Conservation (phyloP, 768 basidiomycete species). For the Russula sp. region DNA sequence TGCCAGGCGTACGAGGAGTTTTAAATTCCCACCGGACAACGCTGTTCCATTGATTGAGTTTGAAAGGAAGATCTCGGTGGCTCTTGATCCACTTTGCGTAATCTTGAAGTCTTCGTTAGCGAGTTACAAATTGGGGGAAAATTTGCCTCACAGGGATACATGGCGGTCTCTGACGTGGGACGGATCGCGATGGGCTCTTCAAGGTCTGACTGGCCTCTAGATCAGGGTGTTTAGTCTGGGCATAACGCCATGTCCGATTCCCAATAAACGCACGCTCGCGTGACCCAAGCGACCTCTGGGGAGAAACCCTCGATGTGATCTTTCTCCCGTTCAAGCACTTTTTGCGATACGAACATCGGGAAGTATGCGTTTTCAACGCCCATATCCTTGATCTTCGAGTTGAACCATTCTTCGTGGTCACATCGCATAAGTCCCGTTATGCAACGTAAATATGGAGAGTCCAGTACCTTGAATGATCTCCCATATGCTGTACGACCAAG, state of each 20-base stretch:
- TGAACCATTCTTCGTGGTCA: constrained; percentile 75
- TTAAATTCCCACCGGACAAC: constrained; percentile 99
- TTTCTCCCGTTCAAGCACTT: constrained; percentile 93
- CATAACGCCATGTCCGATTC: neutral
- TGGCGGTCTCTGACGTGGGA: constrained; percentile 96
- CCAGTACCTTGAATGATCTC: constrained; percentile 81
- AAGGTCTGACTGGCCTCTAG: constrained; percentile 82
- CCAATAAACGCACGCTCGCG: constrained; percentile 63
- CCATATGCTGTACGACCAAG: constrained; percentile 98
- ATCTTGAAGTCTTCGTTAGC: constrained; percentile 39
- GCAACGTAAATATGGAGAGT: neutral
- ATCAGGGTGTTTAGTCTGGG: neutral
- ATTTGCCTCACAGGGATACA: constrained; percentile 84
- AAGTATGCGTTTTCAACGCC: constrained; percentile 98
- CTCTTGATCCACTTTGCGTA: constrained; percentile 99
- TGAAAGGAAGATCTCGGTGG: constrained; percentile 93
- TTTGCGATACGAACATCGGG: constrained; percentile 95
- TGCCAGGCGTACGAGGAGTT: constrained; percentile 68
- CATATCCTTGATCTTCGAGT: constrained; percentile 83
- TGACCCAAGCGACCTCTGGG: constrained; percentile 99
- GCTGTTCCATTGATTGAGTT: constrained; percentile 98
- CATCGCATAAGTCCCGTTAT: neutral
- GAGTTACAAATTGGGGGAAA: neutral
- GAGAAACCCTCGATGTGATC: constrained; percentile 99
- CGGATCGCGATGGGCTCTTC: constrained; percentile 98